These are phyloP conservation scores for Mycena epipterygia DNA, from an alignment of 768 basidiomycete genomes.

Conservation along the genomic window DNA sequence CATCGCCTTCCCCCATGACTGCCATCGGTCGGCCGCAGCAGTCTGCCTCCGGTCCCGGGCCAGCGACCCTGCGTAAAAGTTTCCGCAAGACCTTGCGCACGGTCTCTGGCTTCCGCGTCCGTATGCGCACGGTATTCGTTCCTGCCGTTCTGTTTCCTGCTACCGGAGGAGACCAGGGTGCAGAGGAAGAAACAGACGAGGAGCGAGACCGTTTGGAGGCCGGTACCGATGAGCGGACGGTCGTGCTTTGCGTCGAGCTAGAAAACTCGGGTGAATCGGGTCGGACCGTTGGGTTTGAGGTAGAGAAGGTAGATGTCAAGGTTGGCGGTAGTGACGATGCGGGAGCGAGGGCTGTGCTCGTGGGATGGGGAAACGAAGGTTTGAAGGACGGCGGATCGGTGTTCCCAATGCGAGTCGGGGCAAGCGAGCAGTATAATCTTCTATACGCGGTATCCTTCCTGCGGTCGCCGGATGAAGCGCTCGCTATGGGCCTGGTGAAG, in stretches of 20 bases:
- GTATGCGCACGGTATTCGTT: slow-evolving; percentile 95
- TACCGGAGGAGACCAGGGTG: slow-evolving; percentile 44
- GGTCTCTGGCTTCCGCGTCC: slow-evolving; percentile 87
- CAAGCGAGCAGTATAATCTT: slow-evolving; percentile 88
- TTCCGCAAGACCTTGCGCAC: slow-evolving; percentile 85
- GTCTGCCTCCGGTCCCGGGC: slow-evolving; percentile 48
- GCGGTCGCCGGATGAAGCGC: slow-evolving; percentile 70
- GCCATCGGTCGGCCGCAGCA: slow-evolving; percentile 48
- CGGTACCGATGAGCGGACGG: slow-evolving; percentile 83
- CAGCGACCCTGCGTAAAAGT: slow-evolving; percentile 86
- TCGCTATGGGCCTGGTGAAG: slow-evolving; percentile 49
- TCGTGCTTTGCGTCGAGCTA: slow-evolving; percentile 92
- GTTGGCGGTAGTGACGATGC: slow-evolving; percentile 70
- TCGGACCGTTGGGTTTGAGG: slow-evolving; percentile 73
- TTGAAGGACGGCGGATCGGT: slow-evolving; percentile 58
- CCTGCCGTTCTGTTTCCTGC: slow-evolving; percentile 81
- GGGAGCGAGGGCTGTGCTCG: slow-evolving; percentile 62
- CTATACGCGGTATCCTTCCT: slow-evolving; percentile 92
- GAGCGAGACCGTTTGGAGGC: slow-evolving; percentile 74
- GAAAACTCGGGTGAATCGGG: slow-evolving; percentile 84
- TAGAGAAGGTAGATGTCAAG: slow-evolving; percentile 81
- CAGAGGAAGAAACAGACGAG: slow-evolving; percentile 48
- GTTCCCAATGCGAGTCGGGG: slow-evolving; percentile 81
- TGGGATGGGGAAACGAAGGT: slow-evolving; percentile 71
- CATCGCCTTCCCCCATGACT: slow-evolving; percentile 66